Percentiles rank a stretch among this genome's conserved stretches.
Conservation (phyloP, 768 basidiomycete species). For the Lactarius akahatsu region DNA sequence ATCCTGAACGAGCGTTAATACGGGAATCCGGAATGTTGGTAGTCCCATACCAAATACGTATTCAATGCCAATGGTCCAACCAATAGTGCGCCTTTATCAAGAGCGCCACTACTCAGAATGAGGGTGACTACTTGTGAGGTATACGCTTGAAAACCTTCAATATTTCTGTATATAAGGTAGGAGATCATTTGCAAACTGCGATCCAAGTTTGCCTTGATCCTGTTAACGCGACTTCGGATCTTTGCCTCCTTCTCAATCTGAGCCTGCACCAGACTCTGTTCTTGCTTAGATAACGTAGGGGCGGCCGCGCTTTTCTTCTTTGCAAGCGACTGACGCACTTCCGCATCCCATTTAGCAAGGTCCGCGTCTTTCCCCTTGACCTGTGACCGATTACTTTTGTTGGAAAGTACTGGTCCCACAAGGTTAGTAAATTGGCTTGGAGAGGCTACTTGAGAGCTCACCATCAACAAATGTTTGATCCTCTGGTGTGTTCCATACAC, state of each 20-base stretch:
- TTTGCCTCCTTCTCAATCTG: conserved; percentile 80
- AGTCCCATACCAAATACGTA: conserved; percentile 69
- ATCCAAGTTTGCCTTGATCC: conserved; percentile 52
- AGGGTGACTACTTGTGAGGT: conserved; percentile 58
- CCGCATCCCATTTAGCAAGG: conserved; percentile 93
- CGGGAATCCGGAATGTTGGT: not conserved
- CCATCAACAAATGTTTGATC: conserved; percentile 83
- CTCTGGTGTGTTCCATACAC: conserved; percentile 82
- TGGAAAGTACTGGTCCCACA: conserved; percentile 54
- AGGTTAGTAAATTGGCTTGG: not conserved
- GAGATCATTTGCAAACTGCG: conserved; percentile 71
- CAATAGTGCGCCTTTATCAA: conserved; percentile 59
- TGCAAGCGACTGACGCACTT: conserved; percentile 82
- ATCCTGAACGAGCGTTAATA: conserved; percentile 42
- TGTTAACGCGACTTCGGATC: conserved; percentile 59
- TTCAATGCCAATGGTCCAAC: conserved; percentile 63
- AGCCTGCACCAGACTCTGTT: conserved; percentile 76
- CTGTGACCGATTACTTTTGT: conserved; percentile 50
- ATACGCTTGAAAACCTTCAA: conserved; percentile 54
- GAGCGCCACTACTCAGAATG: conserved; percentile 59
- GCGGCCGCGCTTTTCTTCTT: conserved; percentile 65
- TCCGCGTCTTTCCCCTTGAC: conserved; percentile 86
- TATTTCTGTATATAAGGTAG: conserved; percentile 53
- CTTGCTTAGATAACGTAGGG: conserved; percentile 71
- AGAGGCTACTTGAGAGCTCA: conserved; percentile 32